These are phyloP conservation scores for Globisporangium yorkense DNA, from an alignment of 352 stramenopile species.

Conservation along the genomic window DNA sequence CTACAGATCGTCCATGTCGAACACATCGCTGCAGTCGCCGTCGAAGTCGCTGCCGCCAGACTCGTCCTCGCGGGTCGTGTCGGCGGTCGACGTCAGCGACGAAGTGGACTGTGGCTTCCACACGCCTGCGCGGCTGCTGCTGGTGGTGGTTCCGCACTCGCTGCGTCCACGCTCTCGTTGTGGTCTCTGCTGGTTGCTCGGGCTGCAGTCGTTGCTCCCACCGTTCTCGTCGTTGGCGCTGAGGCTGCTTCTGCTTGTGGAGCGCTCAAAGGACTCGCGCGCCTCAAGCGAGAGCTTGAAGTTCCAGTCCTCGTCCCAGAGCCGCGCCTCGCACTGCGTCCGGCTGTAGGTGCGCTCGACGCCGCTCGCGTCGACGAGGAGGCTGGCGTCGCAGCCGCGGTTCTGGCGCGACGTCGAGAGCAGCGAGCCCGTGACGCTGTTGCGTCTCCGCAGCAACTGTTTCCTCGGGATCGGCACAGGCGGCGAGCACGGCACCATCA, in stretches of 20 bases:
- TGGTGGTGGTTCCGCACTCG: conserved; percentile 1
- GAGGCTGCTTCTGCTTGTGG: conserved; percentile 8
- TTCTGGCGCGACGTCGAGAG: not conserved
- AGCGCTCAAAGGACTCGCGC: conserved; percentile 51
- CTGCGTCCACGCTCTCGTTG: not conserved
- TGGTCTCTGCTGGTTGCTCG: not conserved
- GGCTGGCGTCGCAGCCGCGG: not conserved
- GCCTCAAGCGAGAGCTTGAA: conserved; percentile 66
- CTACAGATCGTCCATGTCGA: conserved; percentile 65
- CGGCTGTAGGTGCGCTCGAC: conserved; percentile 22
- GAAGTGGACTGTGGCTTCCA: conserved; percentile 22
- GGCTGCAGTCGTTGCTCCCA: conserved; percentile 1
- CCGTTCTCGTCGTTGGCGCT: conserved; percentile 6
- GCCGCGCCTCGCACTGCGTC: conserved; percentile 40
- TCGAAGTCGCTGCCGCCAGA: conserved; percentile 12
- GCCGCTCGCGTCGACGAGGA: not conserved
- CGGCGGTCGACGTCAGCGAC: conserved; percentile 26
- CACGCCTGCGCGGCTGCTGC: not conserved
- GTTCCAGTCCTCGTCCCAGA: conserved; percentile 70
- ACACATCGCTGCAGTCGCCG: conserved; percentile 22
- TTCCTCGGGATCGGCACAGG: conserved; percentile 18
- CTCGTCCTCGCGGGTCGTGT: conserved; percentile 31
- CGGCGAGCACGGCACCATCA: conserved; percentile 14
- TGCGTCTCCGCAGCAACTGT: conserved; percentile 9
- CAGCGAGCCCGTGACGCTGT: conserved; percentile 14